Percentiles rank a stretch among this genome's conserved stretches.
These are phyloP conservation scores for Fusarium pseudograminearum DNA, from an alignment of 2,329 filamentous ascomycete genomes.

Conservation along the genomic window DNA sequence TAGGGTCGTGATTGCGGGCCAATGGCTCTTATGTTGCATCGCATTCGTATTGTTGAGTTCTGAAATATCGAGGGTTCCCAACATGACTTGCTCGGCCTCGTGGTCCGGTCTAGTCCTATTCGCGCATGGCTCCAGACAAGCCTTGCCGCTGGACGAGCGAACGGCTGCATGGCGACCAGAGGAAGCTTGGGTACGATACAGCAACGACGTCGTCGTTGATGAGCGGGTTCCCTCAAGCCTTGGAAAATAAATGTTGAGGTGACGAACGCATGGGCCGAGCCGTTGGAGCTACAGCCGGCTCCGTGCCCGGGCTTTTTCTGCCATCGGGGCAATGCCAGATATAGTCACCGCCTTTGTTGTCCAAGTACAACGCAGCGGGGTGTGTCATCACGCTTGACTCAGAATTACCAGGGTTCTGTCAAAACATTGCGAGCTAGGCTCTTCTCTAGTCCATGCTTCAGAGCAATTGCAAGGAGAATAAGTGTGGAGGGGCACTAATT, in stretches of 20 bases:
- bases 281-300: slow-evolving; percentile 40
- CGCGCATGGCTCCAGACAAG: slow-evolving; percentile 49
- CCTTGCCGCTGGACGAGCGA: slow-evolving; percentile 51
- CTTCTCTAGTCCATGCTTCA: not conserved
- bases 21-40: slow-evolving; percentile 43
- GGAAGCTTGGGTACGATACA: slow-evolving; percentile 20
- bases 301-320: slow-evolving; percentile 46
- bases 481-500: slow-evolving; percentile 38
- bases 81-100: slow-evolving; percentile 36
- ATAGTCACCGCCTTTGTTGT: slow-evolving; percentile 40
- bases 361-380: slow-evolving; percentile 9
- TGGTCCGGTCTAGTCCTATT: slow-evolving; percentile 44
- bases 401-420: slow-evolving; percentile 20
- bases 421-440: not conserved
- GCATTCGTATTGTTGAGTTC: slow-evolving; percentile 37
- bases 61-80: slow-evolving; percentile 27
- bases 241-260: slow-evolving; percentile 38
- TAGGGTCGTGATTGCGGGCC: slow-evolving; percentile 42
- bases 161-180: slow-evolving; percentile 51
- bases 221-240: slow-evolving; percentile 18
- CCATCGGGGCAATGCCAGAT: slow-evolving; percentile 27
- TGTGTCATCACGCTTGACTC: slow-evolving; percentile 6
- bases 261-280: slow-evolving; percentile 43
- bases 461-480: slow-evolving; percentile 23
- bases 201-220: slow-evolving; percentile 30